A percentile compares a stretch with the other conserved stretches of the same genome.
phyloP scores from a whole-genome alignment of 2,329 filamentous ascomycete genomes.

The Neonectria faginata region DNA sequence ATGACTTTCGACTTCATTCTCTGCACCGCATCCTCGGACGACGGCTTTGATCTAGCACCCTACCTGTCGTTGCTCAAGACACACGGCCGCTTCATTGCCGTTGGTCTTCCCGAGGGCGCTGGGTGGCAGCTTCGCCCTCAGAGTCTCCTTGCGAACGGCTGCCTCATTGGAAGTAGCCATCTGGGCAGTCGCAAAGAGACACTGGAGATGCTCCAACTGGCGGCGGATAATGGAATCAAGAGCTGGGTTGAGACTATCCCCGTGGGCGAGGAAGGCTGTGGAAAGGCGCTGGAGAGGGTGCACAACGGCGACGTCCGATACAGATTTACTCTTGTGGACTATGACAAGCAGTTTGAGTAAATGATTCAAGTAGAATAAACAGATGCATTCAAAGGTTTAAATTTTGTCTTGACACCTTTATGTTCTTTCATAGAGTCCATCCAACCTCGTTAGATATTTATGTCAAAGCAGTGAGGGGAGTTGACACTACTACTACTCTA shows the following conservation, averaged over 20 bases:
- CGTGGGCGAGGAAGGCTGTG: constrained; percentile 26
- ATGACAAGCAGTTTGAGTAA: constrained; percentile 38
- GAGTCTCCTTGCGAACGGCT: constrained; percentile 65
- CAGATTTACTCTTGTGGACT: constrained; percentile 38
- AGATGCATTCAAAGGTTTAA: not conserved
- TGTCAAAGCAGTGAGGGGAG: too few species aligned
- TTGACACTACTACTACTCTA: not conserved
- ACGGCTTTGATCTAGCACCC: constrained; percentile 65
- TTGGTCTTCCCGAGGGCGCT: constrained; percentile 70
- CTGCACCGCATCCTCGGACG: constrained; percentile 54
- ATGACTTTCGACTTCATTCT: constrained; percentile 65
- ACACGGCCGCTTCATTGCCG: constrained; percentile 70
- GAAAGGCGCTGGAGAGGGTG: constrained; percentile 28
- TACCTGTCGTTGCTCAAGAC: constrained; percentile 69
- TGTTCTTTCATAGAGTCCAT: not conserved
- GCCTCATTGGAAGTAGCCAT: constrained; percentile 55
- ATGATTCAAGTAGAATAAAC: constrained; percentile 31
- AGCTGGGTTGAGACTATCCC: constrained; percentile 60
- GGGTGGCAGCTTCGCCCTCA: constrained; percentile 60
- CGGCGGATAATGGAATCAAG: constrained; percentile 62
- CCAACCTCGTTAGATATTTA: not conserved
- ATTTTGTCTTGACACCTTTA: not conserved
- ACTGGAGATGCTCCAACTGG: constrained; percentile 65
- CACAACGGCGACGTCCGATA: constrained; percentile 35
- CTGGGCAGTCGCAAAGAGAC: constrained; percentile 63